Conservation (phyloP, 164 flowering plant genomes). For the Aristolochia californica region DNA sequence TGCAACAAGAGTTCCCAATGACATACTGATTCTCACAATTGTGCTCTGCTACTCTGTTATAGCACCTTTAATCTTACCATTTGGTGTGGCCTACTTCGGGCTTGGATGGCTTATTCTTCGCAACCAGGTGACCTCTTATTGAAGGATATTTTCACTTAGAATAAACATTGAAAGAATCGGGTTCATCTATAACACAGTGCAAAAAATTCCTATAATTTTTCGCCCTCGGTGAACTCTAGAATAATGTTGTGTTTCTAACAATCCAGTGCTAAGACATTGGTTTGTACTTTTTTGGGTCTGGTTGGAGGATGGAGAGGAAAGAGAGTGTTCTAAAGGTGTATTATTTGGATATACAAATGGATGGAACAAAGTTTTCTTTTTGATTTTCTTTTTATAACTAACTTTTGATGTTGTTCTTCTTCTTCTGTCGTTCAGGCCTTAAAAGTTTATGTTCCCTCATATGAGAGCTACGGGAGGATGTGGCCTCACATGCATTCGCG, state of each 20-base stretch:
- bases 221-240: too few relatives aligned
- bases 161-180: too few relatives aligned
- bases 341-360: too few relatives aligned
- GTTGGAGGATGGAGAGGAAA: too few relatives aligned
- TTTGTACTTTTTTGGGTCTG: too few relatives aligned
- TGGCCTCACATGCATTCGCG: conserved; percentile 89
- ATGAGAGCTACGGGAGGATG: conserved; percentile 86
- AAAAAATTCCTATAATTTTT: too few relatives aligned
- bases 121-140: conserved; percentile 51
- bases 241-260: too few relatives aligned
- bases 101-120: conserved; percentile 88
- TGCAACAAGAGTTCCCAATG: conserved; percentile 68
- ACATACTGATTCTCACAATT: conserved; percentile 73
- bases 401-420: not conserved
- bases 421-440: conserved; percentile 41
- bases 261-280: too few relatives aligned
- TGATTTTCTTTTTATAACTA: not conserved
- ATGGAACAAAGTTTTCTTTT: not conserved
- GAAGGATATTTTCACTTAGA: not conserved
- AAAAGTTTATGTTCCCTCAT: conserved; percentile 83
- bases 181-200: too few relatives aligned
- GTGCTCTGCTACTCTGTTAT: conserved; percentile 80
- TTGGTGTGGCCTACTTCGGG: conserved; percentile 73
- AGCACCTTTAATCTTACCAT: conserved; percentile 79
- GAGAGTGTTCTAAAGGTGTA: too few relatives aligned